Evolutionary conservation across 768 basidiomycete genomes (phyloP).

Genomic region (Macrolepiota albuminosa): DNA sequence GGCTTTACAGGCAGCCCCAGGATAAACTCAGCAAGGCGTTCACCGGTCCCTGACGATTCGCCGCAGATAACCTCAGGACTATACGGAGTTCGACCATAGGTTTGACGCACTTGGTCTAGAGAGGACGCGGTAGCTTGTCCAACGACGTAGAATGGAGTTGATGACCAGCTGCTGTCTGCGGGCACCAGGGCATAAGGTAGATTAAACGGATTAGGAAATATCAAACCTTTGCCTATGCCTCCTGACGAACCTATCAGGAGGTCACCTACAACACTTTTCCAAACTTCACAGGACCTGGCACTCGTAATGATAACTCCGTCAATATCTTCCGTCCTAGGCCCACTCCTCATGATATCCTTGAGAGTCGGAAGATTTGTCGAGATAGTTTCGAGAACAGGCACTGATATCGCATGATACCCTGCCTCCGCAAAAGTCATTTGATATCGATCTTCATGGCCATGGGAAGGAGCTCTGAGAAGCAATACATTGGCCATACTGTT

Average conservation of each 20-base stretch:
- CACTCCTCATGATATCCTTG: constrained; percentile 31
- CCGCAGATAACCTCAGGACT: constrained; percentile 32
- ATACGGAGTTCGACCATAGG: constrained; percentile 18
- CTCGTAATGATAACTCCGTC: constrained; percentile 77
- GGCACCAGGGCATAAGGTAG: constrained; percentile 3
- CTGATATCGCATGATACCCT: constrained; percentile 51
- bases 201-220: not conserved
- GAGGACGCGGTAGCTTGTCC: constrained; percentile 58
- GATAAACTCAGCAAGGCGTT: constrained; percentile 63
- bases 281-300: constrained; percentile 71
- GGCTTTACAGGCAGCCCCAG: constrained; percentile 27
- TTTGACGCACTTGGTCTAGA: constrained; percentile 31
- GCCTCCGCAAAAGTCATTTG: constrained; percentile 40
- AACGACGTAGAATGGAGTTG: constrained; percentile 74
- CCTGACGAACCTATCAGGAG: constrained; percentile 5
- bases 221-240: constrained; percentile 9
- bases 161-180: constrained; percentile 43
- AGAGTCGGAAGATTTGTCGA: constrained; percentile 47
- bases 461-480: constrained; percentile 38
- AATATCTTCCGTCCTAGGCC: constrained; percentile 28
- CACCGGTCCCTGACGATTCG: constrained; percentile 60
- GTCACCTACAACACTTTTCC: constrained; percentile 40
- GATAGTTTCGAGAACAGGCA: constrained; percentile 69
- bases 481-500: constrained; percentile 32
- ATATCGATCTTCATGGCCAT: constrained; percentile 52